Evolutionary conservation across 768 basidiomycete species (phyloP).

Genomic region (Tubosaeta sp.): DNA sequence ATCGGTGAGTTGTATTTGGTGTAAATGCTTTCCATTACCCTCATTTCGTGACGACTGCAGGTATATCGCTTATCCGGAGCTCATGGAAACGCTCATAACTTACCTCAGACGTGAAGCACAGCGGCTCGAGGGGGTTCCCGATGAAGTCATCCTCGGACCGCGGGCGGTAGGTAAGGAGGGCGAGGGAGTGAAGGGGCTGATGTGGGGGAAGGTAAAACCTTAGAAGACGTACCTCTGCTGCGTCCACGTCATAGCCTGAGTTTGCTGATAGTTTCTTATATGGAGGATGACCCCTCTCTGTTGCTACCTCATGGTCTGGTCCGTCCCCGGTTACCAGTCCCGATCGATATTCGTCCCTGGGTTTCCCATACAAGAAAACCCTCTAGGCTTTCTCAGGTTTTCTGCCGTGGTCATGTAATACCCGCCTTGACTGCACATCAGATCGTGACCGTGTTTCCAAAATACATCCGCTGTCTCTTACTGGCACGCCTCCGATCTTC

Average conservation of each 20-base stretch:
- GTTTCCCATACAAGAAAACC: too few relatives aligned
- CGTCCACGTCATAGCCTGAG: not conserved
- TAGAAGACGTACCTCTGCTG: constrained; percentile 8
- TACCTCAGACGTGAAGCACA: constrained; percentile 72
- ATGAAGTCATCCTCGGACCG: constrained; percentile 35
- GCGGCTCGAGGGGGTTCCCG: constrained; percentile 56
- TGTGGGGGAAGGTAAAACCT: constrained; percentile 25
- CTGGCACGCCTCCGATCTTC: too few relatives aligned
- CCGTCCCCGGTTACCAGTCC: too few relatives aligned
- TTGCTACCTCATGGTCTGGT: not conserved
- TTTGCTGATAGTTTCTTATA: not conserved
- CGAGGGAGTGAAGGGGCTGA: constrained; percentile 27
- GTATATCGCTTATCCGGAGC: constrained; percentile 70
- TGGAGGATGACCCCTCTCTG: not conserved
- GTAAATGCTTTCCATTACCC: not conserved
- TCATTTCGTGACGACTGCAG: constrained; percentile 34
- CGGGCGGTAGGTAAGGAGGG: constrained; percentile 31
- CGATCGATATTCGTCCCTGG: too few relatives aligned
- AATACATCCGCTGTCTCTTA: too few relatives aligned
- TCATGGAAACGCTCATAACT: constrained; percentile 64
- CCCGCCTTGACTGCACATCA: too few relatives aligned
- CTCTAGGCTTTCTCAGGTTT: too few relatives aligned
- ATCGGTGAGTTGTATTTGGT: constrained; percentile 18
- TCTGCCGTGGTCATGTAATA: too few relatives aligned
- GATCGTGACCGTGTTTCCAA: too few relatives aligned